Evolutionary conservation across 2,329 filamentous ascomycete genomes (phyloP), one percentile per base, ranked within the genome.

Genomic region (Daldinia sp.): DNA sequence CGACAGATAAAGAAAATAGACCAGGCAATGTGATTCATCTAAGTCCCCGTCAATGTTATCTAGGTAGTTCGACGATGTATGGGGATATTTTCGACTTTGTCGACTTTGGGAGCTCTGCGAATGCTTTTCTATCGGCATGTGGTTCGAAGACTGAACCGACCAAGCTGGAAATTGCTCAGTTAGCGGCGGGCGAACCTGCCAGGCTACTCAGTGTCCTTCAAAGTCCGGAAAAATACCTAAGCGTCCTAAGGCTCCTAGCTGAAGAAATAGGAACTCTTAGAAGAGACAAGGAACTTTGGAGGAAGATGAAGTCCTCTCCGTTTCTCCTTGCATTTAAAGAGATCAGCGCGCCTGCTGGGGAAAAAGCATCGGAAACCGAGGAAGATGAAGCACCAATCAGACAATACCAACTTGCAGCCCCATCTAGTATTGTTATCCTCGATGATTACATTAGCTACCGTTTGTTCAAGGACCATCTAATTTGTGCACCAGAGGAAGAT

Each of bases 81-180:
- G 90, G 87, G 9, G 91, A 96, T 29, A 96, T 99, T 29, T 97
- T 99, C 69, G 93, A 98, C 74, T 99, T 97, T 77, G 94, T 98
- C 11, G 92, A 98, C 74, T 99, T 97, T 78, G 93, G 94, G 0
- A 80, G 84, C 30, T 89, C 94, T 73, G 94, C 92, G 1, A 98
- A 98, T 72, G 83, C 90, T 0, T 99, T 99, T 72, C 80, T 99
- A 15, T 86, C 93, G 70, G 91, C 92, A 65, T 92, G 94, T 67
- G 95, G 95, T 8, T 94, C 93, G 2, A 97, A 96, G 77, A 89
- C 87, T 66, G 94, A 99, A 76, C 95, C 95, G 3, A 96, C 90
- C 2, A 95, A 92, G 70, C 76, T 86, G 2, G 95, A 99, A 76
- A 86, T 99, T 68, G 94, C 94, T 3, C 84, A 87, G 35, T 87